Evolutionary conservation across 306 rosid genomes (phyloP), one percentile per base, ranked within the genome.

Genomic region (Pterocarpus macrocarpus): DNA sequence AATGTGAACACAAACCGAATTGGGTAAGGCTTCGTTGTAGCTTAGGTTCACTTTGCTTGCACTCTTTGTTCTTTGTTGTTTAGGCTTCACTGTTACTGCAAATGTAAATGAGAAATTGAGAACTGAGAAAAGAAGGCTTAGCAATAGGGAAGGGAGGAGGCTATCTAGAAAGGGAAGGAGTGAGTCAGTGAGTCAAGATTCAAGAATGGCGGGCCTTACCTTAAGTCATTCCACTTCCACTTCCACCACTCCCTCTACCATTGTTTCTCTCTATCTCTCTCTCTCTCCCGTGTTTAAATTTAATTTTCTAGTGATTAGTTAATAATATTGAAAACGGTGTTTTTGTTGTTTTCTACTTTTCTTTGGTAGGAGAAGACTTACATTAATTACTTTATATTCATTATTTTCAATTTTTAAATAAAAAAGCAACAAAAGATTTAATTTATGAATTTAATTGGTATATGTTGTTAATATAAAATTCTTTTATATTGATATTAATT

Each of bases 151-250:
- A 50, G 16, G 22, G 53, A 9, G 53, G 16, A 4, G n/a, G 57
- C 57, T 12, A 8, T 47, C 1, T 50, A 50, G 9, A 49, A 2
- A 50, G 61, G 43, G 7, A 35, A 9, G 77, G 55, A 2, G 45
- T 47, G 6, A 49, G 50, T 22, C 62, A 43, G 22, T 22, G 16
- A 50, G 17, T 39, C 77, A 74, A 76, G 84, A 67, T 84, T 89
- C 90, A 85, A 78, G 75, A 85, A 79, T 83, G 89, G 84, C 85
- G 61, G 84, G 79, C 90, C 81, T 82, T 77, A 55, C 0, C 34
- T 0, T 13, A 47, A 57, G 57, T 30, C 76, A 7, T 17, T 7
- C 35, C 64, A 6, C 32, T 64, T 44, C 38, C 32, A 22, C 16
- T 45, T 61, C 38, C 56, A 17, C 30, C 62, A 55, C 32, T 17